Evolutionary conservation across 805 yeast species (phyloP), one percentile per base, ranked within the genome.

Genomic region (Candida morakotiae): DNA sequence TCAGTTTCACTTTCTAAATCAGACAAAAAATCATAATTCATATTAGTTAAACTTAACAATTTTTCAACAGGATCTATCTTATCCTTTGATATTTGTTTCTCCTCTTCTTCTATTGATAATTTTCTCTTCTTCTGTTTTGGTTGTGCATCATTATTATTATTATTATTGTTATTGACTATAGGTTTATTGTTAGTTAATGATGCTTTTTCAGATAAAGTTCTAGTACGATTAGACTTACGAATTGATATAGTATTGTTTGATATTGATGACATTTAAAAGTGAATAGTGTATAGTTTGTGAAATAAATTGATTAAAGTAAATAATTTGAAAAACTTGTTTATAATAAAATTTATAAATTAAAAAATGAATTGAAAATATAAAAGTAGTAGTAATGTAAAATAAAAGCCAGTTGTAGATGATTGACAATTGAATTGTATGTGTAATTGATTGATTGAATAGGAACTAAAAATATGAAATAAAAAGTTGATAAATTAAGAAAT

Each of bases 61-160:
- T 56, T 65, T 45, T 67, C 69, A 35, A 67, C 70, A 5, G 72
- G 73, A 44, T 67, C 73, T 19, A 66, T 56, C 37, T 49, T 60
- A 41, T 64, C 68, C 21, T 49, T 45, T n/a, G 47, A 31, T 16
- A 24, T 30, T 19, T 13, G 23, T 17, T 17, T 34, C n/a, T 31
- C 38, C 31, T 35, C 38, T 41, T 27, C 32, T 29, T 41, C 38
- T 32, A 31, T 37, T 4, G 34, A 31, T 16, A 37, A 18, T 35
- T 37, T 44, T 34, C 43, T 38, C 35, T 30, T 43, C 19, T n/a
- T 18, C 18, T n/a, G 24, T 24, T 18, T 11, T 13, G 33, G 24
- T 19, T 18, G 15, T 5, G 11, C 16, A 13, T 15, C 5, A 24
- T 25, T 28, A 15, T 16, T 34, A n/a, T n/a, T n/a, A n/a, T n/a